Percentiles rank a stretch among this genome's conserved stretches.
These are phyloP conservation scores for Synchytrium microbalum DNA, from an alignment of 371 early-diverging fungal genomes.

Conservation along the genomic window DNA sequence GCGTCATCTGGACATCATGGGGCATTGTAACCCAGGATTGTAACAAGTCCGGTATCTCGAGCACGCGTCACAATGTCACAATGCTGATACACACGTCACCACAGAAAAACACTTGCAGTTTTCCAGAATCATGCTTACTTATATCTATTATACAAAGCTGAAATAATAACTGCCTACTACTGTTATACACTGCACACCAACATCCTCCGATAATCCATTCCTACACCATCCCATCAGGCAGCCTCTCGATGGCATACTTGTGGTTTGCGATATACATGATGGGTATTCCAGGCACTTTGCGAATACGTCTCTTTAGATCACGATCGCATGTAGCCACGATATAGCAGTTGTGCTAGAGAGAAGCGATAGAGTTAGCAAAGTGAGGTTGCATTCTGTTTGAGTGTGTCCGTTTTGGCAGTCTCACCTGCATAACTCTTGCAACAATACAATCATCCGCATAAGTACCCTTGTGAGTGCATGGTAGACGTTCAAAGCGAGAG, in stretches of 20 bases:
- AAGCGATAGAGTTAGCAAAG: background rate
- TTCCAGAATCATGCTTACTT: too few relatives aligned
- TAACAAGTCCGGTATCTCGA: too few relatives aligned
- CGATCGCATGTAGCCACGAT: slow-evolving; percentile 99
- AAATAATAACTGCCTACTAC: too few relatives aligned
- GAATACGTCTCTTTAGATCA: slow-evolving; percentile 95
- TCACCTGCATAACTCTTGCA: slow-evolving; percentile 80
- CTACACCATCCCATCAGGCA: slow-evolving; percentile 58
- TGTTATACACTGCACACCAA: too few relatives aligned
- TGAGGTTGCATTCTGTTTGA: background rate
- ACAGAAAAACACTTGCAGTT: too few relatives aligned
- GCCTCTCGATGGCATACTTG: slow-evolving; percentile 91
- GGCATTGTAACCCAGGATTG: too few relatives aligned
- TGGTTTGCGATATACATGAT: slow-evolving; percentile 95
- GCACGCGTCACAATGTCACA: too few relatives aligned
- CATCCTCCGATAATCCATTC: too few relatives aligned
- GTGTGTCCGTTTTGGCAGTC: too few relatives aligned
- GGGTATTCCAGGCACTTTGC: slow-evolving; percentile 98
- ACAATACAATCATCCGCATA: slow-evolving; percentile 99
- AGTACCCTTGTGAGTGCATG: slow-evolving; percentile 98
- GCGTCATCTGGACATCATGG: too few relatives aligned
- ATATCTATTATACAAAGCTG: too few relatives aligned
- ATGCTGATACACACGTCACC: too few relatives aligned
- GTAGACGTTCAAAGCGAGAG: slow-evolving; percentile 90
- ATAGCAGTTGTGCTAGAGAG: slow-evolving; percentile 83